A percentile compares a stretch with the other conserved stretches of the same genome.
phyloP scores from a whole-genome alignment of 495 filamentous ascomycete genomes.

The Friedmanniomyces endolithicus region DNA sequence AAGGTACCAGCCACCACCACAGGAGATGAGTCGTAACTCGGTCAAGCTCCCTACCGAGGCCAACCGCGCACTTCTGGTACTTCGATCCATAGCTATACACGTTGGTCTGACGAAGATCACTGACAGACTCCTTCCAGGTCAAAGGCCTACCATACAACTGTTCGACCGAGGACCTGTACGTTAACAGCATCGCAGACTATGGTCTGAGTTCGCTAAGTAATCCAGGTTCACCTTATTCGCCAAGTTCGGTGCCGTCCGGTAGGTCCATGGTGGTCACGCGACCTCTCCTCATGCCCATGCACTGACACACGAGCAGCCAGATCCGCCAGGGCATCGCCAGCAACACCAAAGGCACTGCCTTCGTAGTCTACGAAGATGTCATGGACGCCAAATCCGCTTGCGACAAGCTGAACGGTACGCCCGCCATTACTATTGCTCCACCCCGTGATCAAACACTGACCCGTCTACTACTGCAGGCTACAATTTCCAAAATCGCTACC shows the following conservation, averaged over 20 bases:
- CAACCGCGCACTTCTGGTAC: slow-evolving; percentile 36
- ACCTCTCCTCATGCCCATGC: neutral
- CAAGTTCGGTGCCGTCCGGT: slow-evolving; percentile 90
- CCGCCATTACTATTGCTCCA: neutral
- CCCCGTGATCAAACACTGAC: neutral
- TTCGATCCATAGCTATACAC: slow-evolving; percentile 46
- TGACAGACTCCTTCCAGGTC: neutral
- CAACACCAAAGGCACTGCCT: slow-evolving; percentile 96
- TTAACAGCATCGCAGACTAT: neutral
- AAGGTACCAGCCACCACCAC: neutral
- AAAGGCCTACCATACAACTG: slow-evolving; percentile 28
- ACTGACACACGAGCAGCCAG: slow-evolving; percentile 50
- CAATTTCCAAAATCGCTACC: slow-evolving; percentile 99
- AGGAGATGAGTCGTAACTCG: slow-evolving; percentile 30
- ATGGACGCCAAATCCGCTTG: slow-evolving; percentile 98
- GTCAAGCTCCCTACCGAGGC: slow-evolving; percentile 87
- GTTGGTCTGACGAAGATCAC: neutral
- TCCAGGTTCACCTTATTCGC: slow-evolving; percentile 71
- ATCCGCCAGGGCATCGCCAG: slow-evolving; percentile 95
- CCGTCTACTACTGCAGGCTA: slow-evolving; percentile 44
- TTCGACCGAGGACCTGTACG: slow-evolving; percentile 1
- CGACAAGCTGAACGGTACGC: slow-evolving; percentile 72
- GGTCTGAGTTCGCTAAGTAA: neutral
- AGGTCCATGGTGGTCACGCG: slow-evolving; percentile 29
- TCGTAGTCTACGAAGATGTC: slow-evolving; percentile 98